Evolutionary conservation across 2,329 filamentous ascomycete genomes (phyloP).

Genomic region (Epichloe glyceriae): DNA sequence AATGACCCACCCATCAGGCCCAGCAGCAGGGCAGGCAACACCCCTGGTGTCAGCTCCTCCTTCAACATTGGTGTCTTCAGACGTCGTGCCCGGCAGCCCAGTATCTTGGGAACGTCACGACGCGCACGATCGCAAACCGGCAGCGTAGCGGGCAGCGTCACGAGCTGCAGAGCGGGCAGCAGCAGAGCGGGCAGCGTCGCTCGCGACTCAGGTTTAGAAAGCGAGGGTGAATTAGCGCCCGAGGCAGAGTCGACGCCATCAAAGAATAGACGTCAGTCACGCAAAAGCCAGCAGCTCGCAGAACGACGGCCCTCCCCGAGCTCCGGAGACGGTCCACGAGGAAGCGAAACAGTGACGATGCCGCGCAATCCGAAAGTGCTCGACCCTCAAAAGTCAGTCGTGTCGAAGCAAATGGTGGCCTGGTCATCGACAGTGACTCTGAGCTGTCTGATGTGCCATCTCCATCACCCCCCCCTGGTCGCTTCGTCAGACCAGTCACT

Average conservation of each 20-base stretch:
- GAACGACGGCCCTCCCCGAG: constrained; percentile 10
- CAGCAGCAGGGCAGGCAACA: constrained; percentile 36
- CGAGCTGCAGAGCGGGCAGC: constrained; percentile 8
- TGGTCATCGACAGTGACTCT: constrained; percentile 22
- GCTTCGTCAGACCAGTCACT: constrained; percentile 23
- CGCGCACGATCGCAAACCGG: constrained; percentile 24
- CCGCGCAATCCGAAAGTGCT: constrained; percentile 25
- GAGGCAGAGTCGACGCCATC: constrained; percentile 58
- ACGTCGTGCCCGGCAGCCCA: constrained; percentile 45
- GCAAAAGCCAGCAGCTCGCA: constrained; percentile 13
- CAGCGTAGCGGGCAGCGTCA: constrained; percentile 2
- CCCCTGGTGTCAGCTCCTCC: constrained; percentile 34
- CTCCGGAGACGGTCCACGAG: constrained; percentile 23
- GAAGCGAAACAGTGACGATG: constrained; percentile 42
- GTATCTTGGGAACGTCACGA: constrained; percentile 43
- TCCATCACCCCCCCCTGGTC: constrained; percentile 18
- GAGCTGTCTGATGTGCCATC: constrained; percentile 26
- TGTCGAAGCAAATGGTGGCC: constrained; percentile 12
- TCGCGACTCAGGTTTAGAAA: constrained; percentile 21
- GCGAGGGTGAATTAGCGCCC: constrained; percentile 40
- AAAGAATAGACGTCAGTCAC: constrained; percentile 28
- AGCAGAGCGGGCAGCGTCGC: constrained; percentile 14
- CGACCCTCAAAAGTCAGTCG: constrained; percentile 24
- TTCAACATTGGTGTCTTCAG: constrained; percentile 46
- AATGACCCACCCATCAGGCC: constrained; percentile 40